Evolutionary conservation across 345 rosid genomes (phyloP), one percentile per base, ranked within the genome.

Genomic region (Trapa bicornis): DNA sequence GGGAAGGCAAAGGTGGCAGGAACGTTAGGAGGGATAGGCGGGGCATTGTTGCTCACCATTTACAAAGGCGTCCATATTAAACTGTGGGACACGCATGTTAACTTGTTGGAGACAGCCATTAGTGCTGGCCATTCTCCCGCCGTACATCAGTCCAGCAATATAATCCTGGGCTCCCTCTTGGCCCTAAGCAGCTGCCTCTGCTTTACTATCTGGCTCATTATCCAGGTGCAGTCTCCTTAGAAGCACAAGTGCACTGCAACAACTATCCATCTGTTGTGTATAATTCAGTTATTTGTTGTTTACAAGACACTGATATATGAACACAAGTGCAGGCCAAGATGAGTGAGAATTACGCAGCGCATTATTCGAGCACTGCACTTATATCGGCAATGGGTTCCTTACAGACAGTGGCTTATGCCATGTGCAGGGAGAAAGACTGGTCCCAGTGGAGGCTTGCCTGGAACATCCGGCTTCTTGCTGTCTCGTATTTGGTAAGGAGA

Each of bases 31-130:
- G 84, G 90, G n/a, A 72, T 88, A 12, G 82, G 78, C 8, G 91
- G 85, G 14, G 87, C 86, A 9, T 85, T 83, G 89, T 53, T 87
- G 36, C 75, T 86, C 64, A 81, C 85, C 7, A 74, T 87, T 70
- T 87, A 76, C 75, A 82, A 75, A 73, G 97, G 92, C 7, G 5
- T 37, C 5, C 72, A 77, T 4, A 50, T 90, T 50, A 45, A 76
- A 2, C 10, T 75, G 0, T 76, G 82, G 85, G 68, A 84, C 37
- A 70, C 80, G 7, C 60, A 29, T 42, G 33, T 68, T 9, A 41
- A 68, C 56, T 37, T 73, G 65, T 69, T 82, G 62, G 33, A 29
- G 37, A 32, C 15, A 52, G 6, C 64, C 67, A 65, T 61, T 65
- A 47, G 35, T 0, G 2, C 22, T 45, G 48, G 48, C 48, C 48